Base-by-base conservation (phyloP, 2,329 filamentous ascomycete species). In the Penicillium thymicola region DNA sequence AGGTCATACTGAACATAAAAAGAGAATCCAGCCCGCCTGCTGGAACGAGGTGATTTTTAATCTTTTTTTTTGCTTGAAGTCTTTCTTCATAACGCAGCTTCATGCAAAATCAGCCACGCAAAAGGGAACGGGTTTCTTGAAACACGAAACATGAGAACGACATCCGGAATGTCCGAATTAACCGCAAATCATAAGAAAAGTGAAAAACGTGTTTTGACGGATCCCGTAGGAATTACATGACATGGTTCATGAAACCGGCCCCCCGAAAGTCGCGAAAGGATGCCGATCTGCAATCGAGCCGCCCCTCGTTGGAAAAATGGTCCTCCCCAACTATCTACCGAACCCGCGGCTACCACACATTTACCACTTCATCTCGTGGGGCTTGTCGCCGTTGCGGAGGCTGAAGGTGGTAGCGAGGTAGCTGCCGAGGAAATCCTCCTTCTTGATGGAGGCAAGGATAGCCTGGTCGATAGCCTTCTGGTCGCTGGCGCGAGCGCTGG, bases 361-460 rank as follows among this genome's bases (percentile, higher is more conserved):
- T 82, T 97, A 99, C 87, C 93, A 99, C 83, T 90, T 90, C 94
- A 99, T 97, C 88, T 96, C 90, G 84, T 99, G 94, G 82, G 94
- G 94, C 89, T 93, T 92, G 86, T 99, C 93, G 76, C 94, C 94
- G 85, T 92, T 97, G 83, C 93, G 90, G 81, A 99, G 88, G 87
- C 90, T 95, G 90, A 99, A 99, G 78, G 89, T 91, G 81, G 89
- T 90, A 77, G 85, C 85, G 73, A 99, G 90, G 87, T 99, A 99
- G 83, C 88, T 90, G 78, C 87, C 81, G 73, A 99, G 89, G 81
- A 93, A 84, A 71, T 92, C 89, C 80, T 96, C 92, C 88, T 97
- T 97, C 90, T 97, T 97, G 85, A 99, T 94, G 81, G 83, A 89
- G 81, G 90, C 86, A 73, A 99, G 82, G 76, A 99, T 84, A 70